Conservation (phyloP, 2,329 filamentous ascomycete species). For the Alternaria novae-zelandiae region DNA sequence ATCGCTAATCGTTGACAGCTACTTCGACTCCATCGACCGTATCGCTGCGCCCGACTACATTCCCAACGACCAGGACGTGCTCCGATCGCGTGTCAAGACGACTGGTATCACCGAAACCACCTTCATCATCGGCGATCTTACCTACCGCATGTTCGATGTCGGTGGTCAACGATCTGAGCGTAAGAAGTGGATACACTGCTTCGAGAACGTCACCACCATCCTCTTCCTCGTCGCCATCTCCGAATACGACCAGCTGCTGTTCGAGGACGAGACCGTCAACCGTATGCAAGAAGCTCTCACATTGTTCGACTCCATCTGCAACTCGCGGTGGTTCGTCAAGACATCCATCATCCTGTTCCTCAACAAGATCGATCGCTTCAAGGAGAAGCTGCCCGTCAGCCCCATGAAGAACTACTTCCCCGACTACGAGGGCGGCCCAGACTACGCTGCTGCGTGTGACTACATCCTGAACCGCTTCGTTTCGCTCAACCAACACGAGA, state of each 20-base stretch:
- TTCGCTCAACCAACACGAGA: constrained; percentile 97
- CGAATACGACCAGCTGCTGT: constrained; percentile 94
- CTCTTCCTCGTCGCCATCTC: constrained; percentile 97
- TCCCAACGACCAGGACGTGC: constrained; percentile 92
- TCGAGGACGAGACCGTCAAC: constrained; percentile 90
- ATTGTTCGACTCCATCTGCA: constrained; percentile 75
- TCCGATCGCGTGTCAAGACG: constrained; percentile 95
- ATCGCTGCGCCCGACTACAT: constrained; percentile 92
- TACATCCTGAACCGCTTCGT: constrained; percentile 99
- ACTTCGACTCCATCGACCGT: constrained; percentile 93
- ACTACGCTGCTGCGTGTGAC: constrained; percentile 95
- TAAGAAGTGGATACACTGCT: constrained; percentile 99
- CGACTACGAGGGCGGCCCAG: constrained; percentile 84
- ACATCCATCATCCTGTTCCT: constrained; percentile 76
- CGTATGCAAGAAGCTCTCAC: constrained; percentile 76
- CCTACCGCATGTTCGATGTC: constrained; percentile 97
- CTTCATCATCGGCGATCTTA: constrained; percentile 92
- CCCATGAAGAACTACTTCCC: constrained; percentile 80
- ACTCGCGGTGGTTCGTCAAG: constrained; percentile 75
- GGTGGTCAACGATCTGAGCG: constrained; percentile 94
- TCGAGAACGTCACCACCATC: constrained; percentile 96
- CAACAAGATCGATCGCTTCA: constrained; percentile 78
- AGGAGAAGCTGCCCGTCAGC: constrained; percentile 75
- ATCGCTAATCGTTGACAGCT: constrained; percentile 61
- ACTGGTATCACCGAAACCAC: constrained; percentile 97